A percentile compares a stretch with the other conserved stretches of the same genome.
These are phyloP conservation scores for Amanita fuliginea DNA, from an alignment of 768 basidiomycete genomes.

Conservation along the genomic window DNA sequence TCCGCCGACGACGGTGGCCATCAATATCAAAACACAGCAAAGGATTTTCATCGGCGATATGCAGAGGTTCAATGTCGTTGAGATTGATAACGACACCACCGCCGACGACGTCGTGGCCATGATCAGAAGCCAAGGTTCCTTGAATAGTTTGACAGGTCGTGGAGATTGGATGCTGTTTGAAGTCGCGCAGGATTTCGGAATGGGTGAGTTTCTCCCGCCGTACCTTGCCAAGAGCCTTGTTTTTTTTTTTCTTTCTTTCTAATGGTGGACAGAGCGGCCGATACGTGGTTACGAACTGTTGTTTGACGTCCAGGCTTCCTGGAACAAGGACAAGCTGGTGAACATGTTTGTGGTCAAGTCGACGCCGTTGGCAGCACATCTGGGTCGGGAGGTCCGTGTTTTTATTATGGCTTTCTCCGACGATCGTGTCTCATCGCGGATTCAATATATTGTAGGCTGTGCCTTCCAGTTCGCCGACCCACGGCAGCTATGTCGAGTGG, in stretches of 20 bases:
- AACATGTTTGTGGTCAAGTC: slow-evolving; percentile 75
- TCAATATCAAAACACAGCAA: slow-evolving; percentile 39
- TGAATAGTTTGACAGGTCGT: slow-evolving; percentile 45
- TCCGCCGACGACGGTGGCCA: slow-evolving; percentile 12
- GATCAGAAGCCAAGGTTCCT: slow-evolving; percentile 53
- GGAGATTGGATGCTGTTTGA: slow-evolving; percentile 88
- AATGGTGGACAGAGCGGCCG: slow-evolving; percentile 59
- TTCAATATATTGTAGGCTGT: slow-evolving; percentile 19
- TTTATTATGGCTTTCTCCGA: not conserved
- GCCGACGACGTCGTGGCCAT: slow-evolving; percentile 64
- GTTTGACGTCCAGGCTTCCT: slow-evolving; percentile 68
- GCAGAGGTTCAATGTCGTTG: slow-evolving; percentile 67
- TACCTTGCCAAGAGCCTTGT: not conserved
- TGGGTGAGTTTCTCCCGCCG: slow-evolving; percentile 46
- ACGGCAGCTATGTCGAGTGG: slow-evolving; percentile 70
- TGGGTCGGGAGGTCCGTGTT: slow-evolving; percentile 48
- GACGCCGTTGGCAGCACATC: slow-evolving; percentile 49
- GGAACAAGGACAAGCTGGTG: slow-evolving; percentile 75
- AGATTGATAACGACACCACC: slow-evolving; percentile 53
- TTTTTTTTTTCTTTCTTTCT: not conserved
- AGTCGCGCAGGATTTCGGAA: slow-evolving; percentile 82
- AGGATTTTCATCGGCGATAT: slow-evolving; percentile 69
- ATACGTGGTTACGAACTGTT: slow-evolving; percentile 82
- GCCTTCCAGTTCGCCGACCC: slow-evolving; percentile 33
- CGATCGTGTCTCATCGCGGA: not conserved